Base-by-base conservation (phyloP, 139 green algal species). In the Haematococcus sp. region DNA sequence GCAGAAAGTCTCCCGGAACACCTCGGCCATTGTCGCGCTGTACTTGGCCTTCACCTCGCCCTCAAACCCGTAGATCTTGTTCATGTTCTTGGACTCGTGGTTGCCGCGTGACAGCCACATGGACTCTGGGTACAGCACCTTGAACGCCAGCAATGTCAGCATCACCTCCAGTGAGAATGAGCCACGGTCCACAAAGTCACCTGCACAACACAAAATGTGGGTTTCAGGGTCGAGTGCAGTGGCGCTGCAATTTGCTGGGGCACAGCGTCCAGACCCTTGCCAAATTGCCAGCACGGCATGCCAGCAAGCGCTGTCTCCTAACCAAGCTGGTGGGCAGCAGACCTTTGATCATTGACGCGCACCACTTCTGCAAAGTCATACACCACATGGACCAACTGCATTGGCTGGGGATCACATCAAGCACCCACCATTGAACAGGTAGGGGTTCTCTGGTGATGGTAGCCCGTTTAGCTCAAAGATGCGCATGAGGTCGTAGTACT, bases 181-280 rank as follows among this genome's bases (percentile, higher is more conserved):
- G 13, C 96, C 96, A 33, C 96, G 89, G 81, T 99, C 96, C 61
- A 98, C 95, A 85, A 98, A 98, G 87, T 98, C 94, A 43, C 88
- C 88, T 72, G 66, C 40, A 54, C n/a, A n/a, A n/a, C n/a, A n/a
- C n/a, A n/a, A n/a, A n/a, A n/a, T n/a, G n/a, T n/a, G n/a, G n/a
- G n/a, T n/a, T n/a, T n/a, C n/a, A n/a, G n/a, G n/a, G n/a, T n/a
- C n/a, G n/a, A n/a, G n/a, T n/a, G n/a, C n/a, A n/a, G n/a, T n/a
- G n/a, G n/a, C n/a, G n/a, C n/a, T n/a, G n/a, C n/a, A n/a, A n/a
- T n/a, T n/a, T n/a, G n/a, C n/a, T n/a, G n/a, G n/a, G n/a, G n/a
- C n/a, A n/a, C n/a, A n/a, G n/a, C n/a, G n/a, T n/a, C n/a, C n/a
- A n/a, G n/a, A n/a, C n/a, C n/a, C n/a, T n/a, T n/a, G n/a, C n/a